Base-by-base conservation (phyloP, 768 basidiomycete species). In the Tulasnella sp. region DNA sequence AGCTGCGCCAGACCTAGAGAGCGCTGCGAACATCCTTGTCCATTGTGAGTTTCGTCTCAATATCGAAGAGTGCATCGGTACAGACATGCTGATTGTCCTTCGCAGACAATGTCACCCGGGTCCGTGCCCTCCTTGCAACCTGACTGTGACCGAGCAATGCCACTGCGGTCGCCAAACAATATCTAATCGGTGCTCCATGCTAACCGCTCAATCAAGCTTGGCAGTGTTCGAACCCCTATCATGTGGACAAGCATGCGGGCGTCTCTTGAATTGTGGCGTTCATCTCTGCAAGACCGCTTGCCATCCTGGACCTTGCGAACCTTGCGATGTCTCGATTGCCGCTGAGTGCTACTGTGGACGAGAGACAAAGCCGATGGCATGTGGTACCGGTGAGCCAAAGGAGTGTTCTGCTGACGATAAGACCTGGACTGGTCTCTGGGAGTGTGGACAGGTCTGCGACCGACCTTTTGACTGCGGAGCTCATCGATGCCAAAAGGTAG, bases 51-150 rank as follows among this genome's bases (percentile, higher is more conserved):
- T 38, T 77, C 71, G 49, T 75, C 76, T 78, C 76, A 29, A 29
- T 7, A 11, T 25, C 22, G 29, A 3, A 17, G n/a, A 58, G n/a
- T 22, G 12, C 25, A 54, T 79, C 39, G 3, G 22, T 2, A 67
- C 2, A 31, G 64, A 42, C 22, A 42, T 77, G 12, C 29, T 34
- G n/a, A 79, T 14, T 34, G 25, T 25, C 25, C n/a, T 49, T 36
- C 40, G 25, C 39, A 80, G 81, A 29, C 76, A 86, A 17, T 99
- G 97, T 80, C 97, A 98, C 82, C 97, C 97, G 0, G 97, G 97
- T 0, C 97, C 97, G 0, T 99, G 97, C 83, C 96, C 96, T 0
- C 95, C 95, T 0, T 99, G 97, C 81, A 88, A 89, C 78, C 87
- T 97, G 14, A 93, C 91, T 6, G 89, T 92, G 0, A 87, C 88